Base-by-base conservation (phyloP, 805 yeast species). In the Cyberlindnera xishuangbannaensis region DNA sequence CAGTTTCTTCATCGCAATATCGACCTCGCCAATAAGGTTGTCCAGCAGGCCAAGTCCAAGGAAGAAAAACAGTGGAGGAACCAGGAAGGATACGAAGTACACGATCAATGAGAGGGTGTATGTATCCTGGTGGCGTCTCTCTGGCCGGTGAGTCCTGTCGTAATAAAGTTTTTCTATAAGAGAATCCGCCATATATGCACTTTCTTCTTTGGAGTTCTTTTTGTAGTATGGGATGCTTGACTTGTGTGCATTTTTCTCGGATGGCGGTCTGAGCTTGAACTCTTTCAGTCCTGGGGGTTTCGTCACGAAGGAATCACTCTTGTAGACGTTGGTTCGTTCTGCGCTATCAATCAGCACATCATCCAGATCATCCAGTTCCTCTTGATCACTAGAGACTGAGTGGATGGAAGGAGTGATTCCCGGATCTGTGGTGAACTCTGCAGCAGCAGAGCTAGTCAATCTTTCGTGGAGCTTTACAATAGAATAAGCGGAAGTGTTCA, bases 41-140 rank as follows among this genome's bases (percentile, higher is more conserved):
- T 51, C 55, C 18, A 52, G 27, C 15, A 48, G 27, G 1, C 56
- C 55, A 9, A 52, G 28, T 1, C 57, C 57, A 2, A 52, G 31
- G 31, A 52, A 45, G 47, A 52, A 52, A 36, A 51, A 52, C 41
- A 51, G 31, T 13, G 57, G 56, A 13, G 57, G 55, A 3, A 52
- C 31, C 4, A 48, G 2, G 23, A 52, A 52, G 7, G 54, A 38
- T 7, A 50, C 15, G 14, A 38, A 20, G 32, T 36, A 50, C 8
- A 27, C 15, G 17, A 23, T 10, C 37, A 32, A 33, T 8, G 32
- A 22, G 15, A 20, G 21, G 11, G 12, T 7, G 20, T 31, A 11
- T 28, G 45, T 20, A 14, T 32, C 16, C n/a, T 23, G 40, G 26
- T 18, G 25, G 23, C 34, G 21, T 18, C 25, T 18, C 22, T 16